Evolutionary conservation across 805 yeast species (phyloP), one percentile per base, ranked within the genome.

Genomic region (Kazachstania taianensis): DNA sequence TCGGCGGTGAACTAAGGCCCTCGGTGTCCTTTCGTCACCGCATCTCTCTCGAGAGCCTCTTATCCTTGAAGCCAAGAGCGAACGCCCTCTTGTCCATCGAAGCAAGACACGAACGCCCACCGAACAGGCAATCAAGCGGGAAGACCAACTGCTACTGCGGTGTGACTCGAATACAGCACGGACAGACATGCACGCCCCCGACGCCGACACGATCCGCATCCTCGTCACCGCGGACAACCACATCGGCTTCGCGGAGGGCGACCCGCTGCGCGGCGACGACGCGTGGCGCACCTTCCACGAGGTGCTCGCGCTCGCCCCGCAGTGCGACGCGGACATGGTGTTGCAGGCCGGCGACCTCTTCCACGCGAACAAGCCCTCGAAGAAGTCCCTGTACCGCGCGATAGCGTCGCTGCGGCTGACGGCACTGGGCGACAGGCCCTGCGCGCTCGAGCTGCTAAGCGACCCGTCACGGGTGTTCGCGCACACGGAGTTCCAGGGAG

Each of bases 191-290:
- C 50, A 52, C 7, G 42, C 44, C 23, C 61, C 62, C 6, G 56
- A 48, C 41, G 54, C 51, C 5, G 73, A 83, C 54, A 84, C 94
- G 0, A 73, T 87, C 13, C 63, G 82, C 17, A 72, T 92, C 14
- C 71, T 92, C 22, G 60, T 92, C 22, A 85, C 98, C 2, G 86
- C 97, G 1, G 98, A 92, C 52, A 92, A 92, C 53, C 98, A 92
- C 65, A 94, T 92, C 14, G 98, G 98, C 1, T 87, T 78, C 55
- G 75, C 76, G 40, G 98, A 92, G 53, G 72, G 72, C 26, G 97
- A 92, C 55, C 87, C 94, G 1, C 76, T 89, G 4, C 69, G 94
- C 13, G 94, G 96, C 1, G 81, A 81, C 48, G 98, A 92, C 51
- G 73, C 94, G 0, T 82, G 94, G 82, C 69, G 61, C 39, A 82